Conservation (phyloP, 2,329 filamentous ascomycete genomes). For the Lachnellula occidentalis region DNA sequence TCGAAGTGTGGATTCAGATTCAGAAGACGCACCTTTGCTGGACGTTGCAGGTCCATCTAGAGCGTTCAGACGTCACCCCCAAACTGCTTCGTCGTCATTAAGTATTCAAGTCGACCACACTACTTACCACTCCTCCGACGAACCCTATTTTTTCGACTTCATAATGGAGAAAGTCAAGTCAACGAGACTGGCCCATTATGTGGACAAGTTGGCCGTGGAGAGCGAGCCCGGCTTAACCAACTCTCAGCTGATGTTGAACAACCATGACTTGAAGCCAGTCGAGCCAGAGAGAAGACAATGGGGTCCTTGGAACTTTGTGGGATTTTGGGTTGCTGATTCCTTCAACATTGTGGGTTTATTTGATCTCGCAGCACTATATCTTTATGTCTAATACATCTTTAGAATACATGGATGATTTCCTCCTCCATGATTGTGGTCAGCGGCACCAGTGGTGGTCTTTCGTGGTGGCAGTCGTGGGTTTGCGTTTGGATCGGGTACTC, state of each 20-base stretch:
- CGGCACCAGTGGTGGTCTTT: conserved; percentile 47
- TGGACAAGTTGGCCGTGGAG: conserved; percentile 63
- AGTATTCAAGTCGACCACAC: not conserved
- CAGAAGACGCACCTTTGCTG: not conserved
- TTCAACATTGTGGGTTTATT: conserved; percentile 62
- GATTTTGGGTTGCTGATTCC: conserved; percentile 79
- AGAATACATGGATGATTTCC: conserved; percentile 91
- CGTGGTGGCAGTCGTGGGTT: conserved; percentile 91
- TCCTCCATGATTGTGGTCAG: conserved; percentile 67
- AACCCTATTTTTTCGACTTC: conserved; percentile 35
- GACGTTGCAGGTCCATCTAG: not conserved
- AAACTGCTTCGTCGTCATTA: conserved; percentile 3
- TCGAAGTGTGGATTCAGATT: not conserved
- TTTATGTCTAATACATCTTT: conserved; percentile 17
- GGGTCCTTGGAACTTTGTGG: conserved; percentile 83
- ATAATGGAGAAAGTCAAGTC: conserved; percentile 34
- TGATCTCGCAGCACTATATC: not conserved
- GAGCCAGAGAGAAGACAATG: conserved; percentile 76
- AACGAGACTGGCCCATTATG: conserved; percentile 24
- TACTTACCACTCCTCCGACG: conserved; percentile 21
- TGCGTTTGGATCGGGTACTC: conserved; percentile 84
- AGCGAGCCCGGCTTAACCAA: conserved; percentile 71
- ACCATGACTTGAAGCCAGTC: conserved; percentile 75
- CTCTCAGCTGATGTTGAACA: conserved; percentile 79
- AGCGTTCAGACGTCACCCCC: conserved; percentile 8